Evolutionary conservation across 192 early-diverging fungal genomes (phyloP).

Genomic region (Oehlia diaphana): DNA sequence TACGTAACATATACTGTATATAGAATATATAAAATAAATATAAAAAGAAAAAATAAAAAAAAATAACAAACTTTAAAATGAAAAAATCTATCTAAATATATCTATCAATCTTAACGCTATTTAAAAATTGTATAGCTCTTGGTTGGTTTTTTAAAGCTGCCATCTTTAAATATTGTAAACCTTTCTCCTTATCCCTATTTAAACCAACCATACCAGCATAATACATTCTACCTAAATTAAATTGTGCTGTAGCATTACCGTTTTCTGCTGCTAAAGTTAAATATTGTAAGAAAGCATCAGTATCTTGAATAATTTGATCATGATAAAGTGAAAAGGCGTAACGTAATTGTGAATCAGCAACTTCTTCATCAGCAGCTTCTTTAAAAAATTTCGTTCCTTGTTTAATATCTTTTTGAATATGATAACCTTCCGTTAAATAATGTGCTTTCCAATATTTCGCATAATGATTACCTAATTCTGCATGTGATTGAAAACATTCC

Average conservation of each 20-base stretch:
- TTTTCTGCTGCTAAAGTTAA: conserved; percentile 27
- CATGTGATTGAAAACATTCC: conserved; percentile 24
- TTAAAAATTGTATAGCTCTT: conserved; percentile 20
- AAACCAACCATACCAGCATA: conserved; percentile 20
- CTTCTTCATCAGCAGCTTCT: conserved; percentile 27
- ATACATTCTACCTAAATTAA: conserved; percentile 21
- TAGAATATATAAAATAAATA: no score
- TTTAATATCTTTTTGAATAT: conserved; percentile 12
- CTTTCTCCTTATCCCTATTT: conserved; percentile 11
- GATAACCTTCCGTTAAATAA: conserved; percentile 29
- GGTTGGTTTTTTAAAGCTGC: conserved; percentile 29
- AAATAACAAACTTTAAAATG: no score
- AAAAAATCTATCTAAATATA: not conserved
- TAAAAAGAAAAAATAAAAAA: no score
- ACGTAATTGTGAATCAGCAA: conserved; percentile 27
- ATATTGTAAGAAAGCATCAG: conserved; percentile 26
- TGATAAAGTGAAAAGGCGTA: conserved; percentile 14
- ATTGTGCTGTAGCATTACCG: conserved; percentile 27
- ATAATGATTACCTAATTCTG: conserved; percentile 1
- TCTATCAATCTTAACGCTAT: conserved; percentile 3
- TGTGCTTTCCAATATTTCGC: conserved; percentile 31
- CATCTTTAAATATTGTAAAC: conserved; percentile 20
- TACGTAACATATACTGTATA: no score
- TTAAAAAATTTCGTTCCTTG: conserved; percentile 20
- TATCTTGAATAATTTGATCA: conserved; percentile 6